Percentiles rank a stretch among this genome's conserved stretches.
phyloP scores from a whole-genome alignment of 2,329 filamentous ascomycete species.

The Xylariaceae sp. region DNA sequence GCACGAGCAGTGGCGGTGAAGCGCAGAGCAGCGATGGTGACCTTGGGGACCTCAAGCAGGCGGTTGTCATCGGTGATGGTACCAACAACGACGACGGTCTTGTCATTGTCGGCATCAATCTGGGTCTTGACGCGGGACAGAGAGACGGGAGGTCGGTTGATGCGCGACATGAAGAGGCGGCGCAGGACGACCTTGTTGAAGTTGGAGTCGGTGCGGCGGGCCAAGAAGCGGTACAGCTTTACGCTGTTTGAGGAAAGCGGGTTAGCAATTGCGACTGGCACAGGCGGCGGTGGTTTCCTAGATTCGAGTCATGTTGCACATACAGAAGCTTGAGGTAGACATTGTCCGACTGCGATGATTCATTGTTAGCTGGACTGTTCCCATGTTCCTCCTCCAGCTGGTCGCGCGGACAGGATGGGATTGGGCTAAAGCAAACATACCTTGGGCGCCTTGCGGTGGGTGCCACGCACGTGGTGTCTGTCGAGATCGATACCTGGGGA shows the following conservation, averaged over 20 bases:
- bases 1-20: slow-evolving; percentile 96
- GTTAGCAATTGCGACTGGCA: background rate
- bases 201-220: slow-evolving; percentile 89
- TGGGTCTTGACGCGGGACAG: slow-evolving; percentile 83
- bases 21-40: slow-evolving; percentile 88
- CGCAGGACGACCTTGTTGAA: slow-evolving; percentile 99
- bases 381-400: background rate
- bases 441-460: slow-evolving; percentile 90
- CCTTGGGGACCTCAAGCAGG: slow-evolving; percentile 83
- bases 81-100: slow-evolving; percentile 91
- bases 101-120: slow-evolving; percentile 60
- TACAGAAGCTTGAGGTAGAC: slow-evolving; percentile 88
- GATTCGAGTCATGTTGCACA: background rate
- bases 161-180: slow-evolving; percentile 97
- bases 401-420: background rate
- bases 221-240: slow-evolving; percentile 97
- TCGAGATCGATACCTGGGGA: slow-evolving; percentile 67
- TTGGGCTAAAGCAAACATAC: slow-evolving; percentile 6
- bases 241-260: slow-evolving; percentile 42
- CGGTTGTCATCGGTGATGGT: slow-evolving; percentile 99
- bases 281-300: background rate
- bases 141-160: slow-evolving; percentile 94
- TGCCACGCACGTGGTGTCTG: slow-evolving; percentile 65
- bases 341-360: slow-evolving; percentile 70
- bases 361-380: slow-evolving; percentile 2